phyloP scores from a whole-genome alignment of 352 stramenopile genomes.

The Pythium brassicae region DNA sequence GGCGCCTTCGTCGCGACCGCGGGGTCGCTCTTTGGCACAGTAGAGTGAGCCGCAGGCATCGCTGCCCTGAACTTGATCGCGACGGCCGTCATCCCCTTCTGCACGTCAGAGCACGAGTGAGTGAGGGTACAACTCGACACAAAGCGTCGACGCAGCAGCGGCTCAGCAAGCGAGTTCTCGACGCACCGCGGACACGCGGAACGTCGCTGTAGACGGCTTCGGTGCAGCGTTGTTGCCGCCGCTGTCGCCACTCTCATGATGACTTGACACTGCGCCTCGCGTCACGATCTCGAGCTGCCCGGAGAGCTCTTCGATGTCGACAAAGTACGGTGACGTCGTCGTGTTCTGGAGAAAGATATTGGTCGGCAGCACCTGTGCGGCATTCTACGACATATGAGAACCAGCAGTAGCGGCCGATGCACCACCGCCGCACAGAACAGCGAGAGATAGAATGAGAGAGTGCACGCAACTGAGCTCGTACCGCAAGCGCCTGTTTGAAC shows the following conservation, averaged over 20 bases:
- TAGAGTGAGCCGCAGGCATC: neutral
- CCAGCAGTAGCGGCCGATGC: no score
- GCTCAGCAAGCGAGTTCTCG: neutral
- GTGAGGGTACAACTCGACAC: no score
- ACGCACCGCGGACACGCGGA: conserved; percentile 37
- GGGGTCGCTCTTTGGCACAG: neutral
- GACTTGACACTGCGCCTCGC: conserved; percentile 12
- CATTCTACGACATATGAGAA: conserved; percentile 16
- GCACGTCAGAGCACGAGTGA: neutral
- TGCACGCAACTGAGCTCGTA: conserved; percentile 6
- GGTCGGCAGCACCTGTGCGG: conserved; percentile 36
- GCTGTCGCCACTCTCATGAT: neutral
- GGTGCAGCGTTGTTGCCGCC: neutral
- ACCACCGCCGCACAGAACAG: no score
- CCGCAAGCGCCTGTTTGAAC: conserved; percentile 52
- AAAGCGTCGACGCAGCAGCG: neutral
- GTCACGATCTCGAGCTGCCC: conserved; percentile 63
- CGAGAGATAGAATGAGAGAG: no score
- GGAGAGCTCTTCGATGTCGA: conserved; percentile 55
- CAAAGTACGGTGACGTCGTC: conserved; percentile 42
- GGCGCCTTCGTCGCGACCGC: neutral
- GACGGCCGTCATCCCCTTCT: conserved; percentile 78
- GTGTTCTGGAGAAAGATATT: conserved; percentile 83
- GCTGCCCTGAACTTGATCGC: conserved; percentile 46
- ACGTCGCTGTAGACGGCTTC: conserved; percentile 18